These are phyloP conservation scores for Boletus vinaceobasis DNA, from an alignment of 768 basidiomycete genomes.

Conservation along the genomic window DNA sequence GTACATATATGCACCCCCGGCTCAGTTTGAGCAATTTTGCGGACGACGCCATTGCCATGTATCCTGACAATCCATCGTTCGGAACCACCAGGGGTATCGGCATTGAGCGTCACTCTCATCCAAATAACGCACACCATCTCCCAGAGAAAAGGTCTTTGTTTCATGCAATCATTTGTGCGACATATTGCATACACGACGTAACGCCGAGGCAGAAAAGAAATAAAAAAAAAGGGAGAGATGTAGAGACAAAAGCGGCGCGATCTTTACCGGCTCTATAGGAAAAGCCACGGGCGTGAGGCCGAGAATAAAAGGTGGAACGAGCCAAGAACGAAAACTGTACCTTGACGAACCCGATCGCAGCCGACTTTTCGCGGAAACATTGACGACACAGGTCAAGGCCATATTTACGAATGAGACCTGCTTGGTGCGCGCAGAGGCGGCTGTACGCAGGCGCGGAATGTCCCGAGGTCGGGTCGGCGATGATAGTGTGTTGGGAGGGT, in stretches of 20 bases:
- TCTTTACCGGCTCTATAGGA: background rate
- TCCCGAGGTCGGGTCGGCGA: background rate
- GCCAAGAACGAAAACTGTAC: conserved; percentile 39
- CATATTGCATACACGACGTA: background rate
- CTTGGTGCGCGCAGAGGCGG: conserved; percentile 95
- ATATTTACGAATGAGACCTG: conserved; percentile 97
- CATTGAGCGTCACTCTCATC: too few species aligned
- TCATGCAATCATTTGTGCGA: conserved; percentile 13
- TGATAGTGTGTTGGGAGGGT: background rate
- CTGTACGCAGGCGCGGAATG: conserved; percentile 35
- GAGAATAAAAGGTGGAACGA: background rate
- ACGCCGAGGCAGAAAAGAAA: background rate
- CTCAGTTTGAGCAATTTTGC: too few species aligned
- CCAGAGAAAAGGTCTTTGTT: conserved; percentile 7
- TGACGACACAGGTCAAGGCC: conserved; percentile 97
- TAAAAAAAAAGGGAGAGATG: background rate
- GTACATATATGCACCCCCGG: too few species aligned
- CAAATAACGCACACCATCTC: too few species aligned
- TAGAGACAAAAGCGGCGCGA: background rate
- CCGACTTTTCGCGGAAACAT: conserved; percentile 96
- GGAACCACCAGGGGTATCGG: too few species aligned
- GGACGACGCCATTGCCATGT: too few species aligned
- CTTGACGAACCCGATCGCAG: conserved; percentile 93
- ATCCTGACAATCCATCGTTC: too few species aligned
- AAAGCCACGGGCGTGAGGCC: background rate